Evolutionary conservation across 176 grass and related monocot genomes (phyloP), one percentile per base, ranked within the genome.

Genomic region (Phyllostachys edulis): DNA sequence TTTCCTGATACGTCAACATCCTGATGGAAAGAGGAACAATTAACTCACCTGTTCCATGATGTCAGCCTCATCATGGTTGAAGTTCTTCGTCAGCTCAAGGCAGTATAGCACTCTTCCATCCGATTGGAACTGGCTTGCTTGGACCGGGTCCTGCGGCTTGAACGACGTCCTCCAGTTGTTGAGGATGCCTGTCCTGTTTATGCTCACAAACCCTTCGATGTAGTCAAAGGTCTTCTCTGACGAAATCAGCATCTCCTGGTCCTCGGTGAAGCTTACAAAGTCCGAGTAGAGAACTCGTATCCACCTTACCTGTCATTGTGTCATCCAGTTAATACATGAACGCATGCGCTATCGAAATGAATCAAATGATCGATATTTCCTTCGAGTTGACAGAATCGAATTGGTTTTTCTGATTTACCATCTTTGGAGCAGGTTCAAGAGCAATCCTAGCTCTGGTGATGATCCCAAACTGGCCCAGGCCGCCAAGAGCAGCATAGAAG

Each of bases 11-110:
- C 75, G 57, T 82, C 46, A 49, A 78, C 65, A 57, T 86, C 73
- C 63, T 16, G 61, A 40, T 39, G 73, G 63, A 20, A 6, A 56
- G 4, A 13, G 66, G 67, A 67, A 82, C 63, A 68, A 69, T 69
- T 38, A 46, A 23, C 23, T 73, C 77, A 93, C 95, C 87, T 90
- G 88, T 84, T 95, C 88, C 79, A 93, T 90, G 75, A 45, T 82
- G 55, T 88, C 82, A 39, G 80, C 23, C 29, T 91, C 80, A 0
- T 90, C 90, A 10, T 72, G 37, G 45, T 91, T 84, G 82, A 93
- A 98, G 85, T 95, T 95, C 89, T 88, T 98, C 9, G 95, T 93
- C 85, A 98, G 85, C 89, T 98, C 95, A n/a, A 95, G 92, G 85
- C 95, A 98, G 75, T 90, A 98, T 7, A 98, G 73, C 55, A 87